phyloP scores from a whole-genome alignment of 306 rosid genomes.

The Medicago lupulina region DNA sequence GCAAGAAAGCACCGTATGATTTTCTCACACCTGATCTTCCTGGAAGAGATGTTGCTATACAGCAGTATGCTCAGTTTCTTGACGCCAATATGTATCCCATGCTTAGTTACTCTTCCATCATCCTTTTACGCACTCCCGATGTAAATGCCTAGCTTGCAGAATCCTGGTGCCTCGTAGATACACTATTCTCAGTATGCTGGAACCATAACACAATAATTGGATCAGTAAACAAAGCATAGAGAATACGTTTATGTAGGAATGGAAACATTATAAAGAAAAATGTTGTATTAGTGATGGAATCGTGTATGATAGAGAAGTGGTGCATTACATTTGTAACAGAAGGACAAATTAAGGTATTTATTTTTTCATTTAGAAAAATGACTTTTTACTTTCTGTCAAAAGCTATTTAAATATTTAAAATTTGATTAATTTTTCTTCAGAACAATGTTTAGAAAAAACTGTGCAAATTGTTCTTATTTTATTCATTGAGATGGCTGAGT shows the following conservation, averaged over 20 bases:
- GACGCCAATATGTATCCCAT: slow-evolving; percentile 83
- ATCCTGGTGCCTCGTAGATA: slow-evolving; percentile 17
- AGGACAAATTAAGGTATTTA: not conserved
- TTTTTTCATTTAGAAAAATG: not conserved
- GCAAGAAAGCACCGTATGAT: slow-evolving; percentile 83
- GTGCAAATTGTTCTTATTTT: not conserved
- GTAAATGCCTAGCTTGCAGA: slow-evolving; percentile 47
- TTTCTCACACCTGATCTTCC: slow-evolving; percentile 71
- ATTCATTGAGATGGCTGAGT: not conserved
- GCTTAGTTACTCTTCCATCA: slow-evolving; percentile 94
- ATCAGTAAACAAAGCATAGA: slow-evolving; percentile 27
- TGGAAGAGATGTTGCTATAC: slow-evolving; percentile 66
- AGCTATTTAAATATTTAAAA: not conserved
- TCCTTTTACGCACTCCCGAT: slow-evolving; percentile 68
- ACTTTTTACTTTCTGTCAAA: not conserved
- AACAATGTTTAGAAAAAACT: not conserved
- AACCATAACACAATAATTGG: slow-evolving; percentile 23
- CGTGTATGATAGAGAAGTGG: not conserved
- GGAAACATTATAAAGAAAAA: no score
- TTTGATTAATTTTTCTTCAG: not conserved
- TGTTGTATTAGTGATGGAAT: no score
- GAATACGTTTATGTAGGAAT: no score
- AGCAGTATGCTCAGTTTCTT: slow-evolving; percentile 83
- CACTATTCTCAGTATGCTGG: slow-evolving; percentile 7
- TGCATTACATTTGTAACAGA: not conserved